phyloP scores from a whole-genome alignment of 345 rosid genomes.

The Populus davidiana region DNA sequence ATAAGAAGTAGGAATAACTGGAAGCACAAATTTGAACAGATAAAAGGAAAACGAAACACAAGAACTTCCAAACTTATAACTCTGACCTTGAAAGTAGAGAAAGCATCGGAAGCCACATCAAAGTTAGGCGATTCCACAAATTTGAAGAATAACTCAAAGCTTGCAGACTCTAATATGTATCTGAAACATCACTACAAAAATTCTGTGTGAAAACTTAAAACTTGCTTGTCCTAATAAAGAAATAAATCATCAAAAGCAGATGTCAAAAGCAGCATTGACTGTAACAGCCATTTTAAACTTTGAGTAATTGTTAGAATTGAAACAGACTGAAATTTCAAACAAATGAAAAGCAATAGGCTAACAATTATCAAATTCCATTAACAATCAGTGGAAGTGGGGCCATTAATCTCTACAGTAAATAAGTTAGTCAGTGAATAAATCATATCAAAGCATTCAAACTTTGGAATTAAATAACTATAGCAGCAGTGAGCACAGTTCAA shows the following conservation, averaged over 20 bases:
- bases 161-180: slow-evolving; percentile 86
- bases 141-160: slow-evolving; percentile 93
- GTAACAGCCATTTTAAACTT: background rate
- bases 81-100: slow-evolving; percentile 93
- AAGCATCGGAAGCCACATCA: slow-evolving; percentile 97
- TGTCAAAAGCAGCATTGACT: slow-evolving; percentile 3
- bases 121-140: slow-evolving; percentile 90
- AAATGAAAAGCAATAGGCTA: background rate
- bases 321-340: background rate
- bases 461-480: background rate
- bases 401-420: background rate
- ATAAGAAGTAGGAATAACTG: slow-evolving; percentile 9
- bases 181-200: slow-evolving; percentile 69
- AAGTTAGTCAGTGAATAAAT: background rate
- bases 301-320: background rate
- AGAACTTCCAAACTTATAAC: slow-evolving; percentile 13
- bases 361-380: background rate
- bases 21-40: slow-evolving; percentile 10
- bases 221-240: background rate
- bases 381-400: background rate
- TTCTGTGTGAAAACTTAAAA: slow-evolving; percentile 32
- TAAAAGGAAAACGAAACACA: slow-evolving; percentile 7
- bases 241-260: background rate
- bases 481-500: background rate
- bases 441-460: background rate